Evolutionary conservation across 2,329 filamentous ascomycete genomes (phyloP).

Genomic region (Aspergillus fumigatus): DNA sequence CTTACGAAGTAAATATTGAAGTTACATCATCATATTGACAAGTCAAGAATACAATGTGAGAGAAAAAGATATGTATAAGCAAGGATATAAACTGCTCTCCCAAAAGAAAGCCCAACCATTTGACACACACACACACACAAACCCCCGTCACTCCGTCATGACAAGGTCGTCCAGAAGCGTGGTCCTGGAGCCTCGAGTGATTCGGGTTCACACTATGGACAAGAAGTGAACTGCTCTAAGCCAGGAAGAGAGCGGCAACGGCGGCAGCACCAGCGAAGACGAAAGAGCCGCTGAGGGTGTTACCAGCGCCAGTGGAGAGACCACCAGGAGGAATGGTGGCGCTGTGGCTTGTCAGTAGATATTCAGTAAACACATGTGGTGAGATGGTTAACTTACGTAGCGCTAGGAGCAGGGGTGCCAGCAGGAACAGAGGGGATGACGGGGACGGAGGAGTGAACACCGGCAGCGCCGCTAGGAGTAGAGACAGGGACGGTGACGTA

Average conservation of each 20-base stretch:
- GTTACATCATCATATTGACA: not conserved
- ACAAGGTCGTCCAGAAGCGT: slow-evolving; percentile 2
- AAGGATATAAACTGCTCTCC: slow-evolving; percentile 20
- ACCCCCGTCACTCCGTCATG: slow-evolving; percentile 7
- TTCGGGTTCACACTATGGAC: slow-evolving; percentile 28
- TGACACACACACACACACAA: slow-evolving; percentile 15
- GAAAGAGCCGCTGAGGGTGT: slow-evolving; percentile 25
- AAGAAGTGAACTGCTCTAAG: slow-evolving; percentile 25
- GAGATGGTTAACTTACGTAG: slow-evolving; percentile 14
- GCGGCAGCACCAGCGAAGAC: slow-evolving; percentile 29
- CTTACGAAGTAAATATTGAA: not conserved
- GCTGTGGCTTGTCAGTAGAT: slow-evolving; percentile 7
- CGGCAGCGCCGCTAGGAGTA: slow-evolving; percentile 6
- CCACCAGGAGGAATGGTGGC: slow-evolving; percentile 13
- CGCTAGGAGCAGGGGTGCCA: slow-evolving; percentile 5
- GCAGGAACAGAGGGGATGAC: slow-evolving; percentile 16
- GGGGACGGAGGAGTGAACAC: slow-evolving; percentile 12
- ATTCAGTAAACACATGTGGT: not conserved
- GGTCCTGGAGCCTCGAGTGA: slow-evolving; percentile 7
- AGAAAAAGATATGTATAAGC: slow-evolving; percentile 2
- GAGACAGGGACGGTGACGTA: slow-evolving; percentile 21
- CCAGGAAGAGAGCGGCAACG: slow-evolving; percentile 29
- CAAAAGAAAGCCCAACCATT: slow-evolving; percentile 16
- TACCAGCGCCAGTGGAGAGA: slow-evolving; percentile 28
- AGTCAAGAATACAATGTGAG: not conserved